Evolutionary conservation across 352 stramenopile species (phyloP), one percentile per base, ranked within the genome.

Genomic region (Phytopythium oedochilum): DNA sequence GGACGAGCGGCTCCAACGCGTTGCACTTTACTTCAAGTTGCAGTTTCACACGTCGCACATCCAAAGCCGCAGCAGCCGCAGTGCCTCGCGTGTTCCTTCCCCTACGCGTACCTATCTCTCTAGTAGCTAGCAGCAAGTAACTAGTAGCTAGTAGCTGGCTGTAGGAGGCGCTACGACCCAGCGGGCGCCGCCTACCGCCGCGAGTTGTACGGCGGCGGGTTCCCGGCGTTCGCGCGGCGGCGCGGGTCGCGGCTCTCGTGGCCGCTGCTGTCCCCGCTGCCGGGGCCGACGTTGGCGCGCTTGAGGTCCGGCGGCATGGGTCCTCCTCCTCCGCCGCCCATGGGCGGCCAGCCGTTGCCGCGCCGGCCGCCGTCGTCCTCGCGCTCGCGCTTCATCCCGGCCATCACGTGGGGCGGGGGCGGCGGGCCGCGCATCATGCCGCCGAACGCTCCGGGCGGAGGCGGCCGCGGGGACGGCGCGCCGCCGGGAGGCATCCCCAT

Each of bases 371-470:
- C 32, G 29, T 70, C 66, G 29, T 78, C 69, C 3, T 74, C 69
- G 12, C 61, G 69, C 54, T 57, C 55, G 17, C 67, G 72, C 46
- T 78, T 78, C 53, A 77, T 77, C 1, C 68, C 71, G n/a, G 66
- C 70, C 52, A 73, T 59, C 58, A 79, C 73, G 49, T 70, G 70
- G n/a, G 70, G 72, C 5, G 75, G 70, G 8, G 73, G 70, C 5
- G 70, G 75, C 6, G 75, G 78, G 5, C 75, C 74, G 11, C 73
- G 63, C 49, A 77, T 61, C 61, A 78, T 66, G 18, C 63, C 52
- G 53, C 60, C 55, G 23, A 50, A 59, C 1, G 44, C 9, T 11
- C 44, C 34, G 10, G 43, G 43, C 18, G 36, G 36, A 3, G 48
- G 48, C 20, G 48, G 31, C 0, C 20, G 18, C 5, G 61, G 68